phyloP scores from a whole-genome alignment of 805 yeast species.

The Saturnispora besseyi region DNA sequence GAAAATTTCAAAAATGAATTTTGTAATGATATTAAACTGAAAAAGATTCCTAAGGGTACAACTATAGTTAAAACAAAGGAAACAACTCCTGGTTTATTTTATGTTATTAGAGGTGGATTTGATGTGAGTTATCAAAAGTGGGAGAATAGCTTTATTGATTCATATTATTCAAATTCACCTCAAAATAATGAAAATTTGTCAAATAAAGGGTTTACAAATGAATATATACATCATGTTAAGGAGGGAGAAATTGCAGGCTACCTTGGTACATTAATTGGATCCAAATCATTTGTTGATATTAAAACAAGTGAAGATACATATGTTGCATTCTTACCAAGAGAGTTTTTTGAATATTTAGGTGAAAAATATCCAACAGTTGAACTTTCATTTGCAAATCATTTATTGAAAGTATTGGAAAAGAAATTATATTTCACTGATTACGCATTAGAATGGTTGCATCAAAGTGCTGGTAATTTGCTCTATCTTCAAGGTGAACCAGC shows the following conservation, averaged over 20 bases:
- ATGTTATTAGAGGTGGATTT: constrained; percentile 68
- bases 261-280: constrained; percentile 69
- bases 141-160: constrained; percentile 14
- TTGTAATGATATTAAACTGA: constrained; percentile 49
- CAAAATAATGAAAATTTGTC: not conserved
- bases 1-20: constrained; percentile 48
- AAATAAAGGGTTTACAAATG: constrained; percentile 20
- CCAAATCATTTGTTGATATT: constrained; percentile 66
- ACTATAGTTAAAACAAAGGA: constrained; percentile 56
- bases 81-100: constrained; percentile 65
- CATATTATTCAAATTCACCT: constrained; percentile 9
- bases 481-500: constrained; percentile 81
- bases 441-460: constrained; percentile 91
- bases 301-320: constrained; percentile 53
- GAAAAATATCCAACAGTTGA: constrained; percentile 73
- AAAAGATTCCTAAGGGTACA: constrained; percentile 43
- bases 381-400: constrained; percentile 64
- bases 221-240: constrained; percentile 46
- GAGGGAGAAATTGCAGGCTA: constrained; percentile 87
- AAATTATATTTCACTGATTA: constrained; percentile 71
- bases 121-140: constrained; percentile 47
- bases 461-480: constrained; percentile 74
- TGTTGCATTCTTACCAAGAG: constrained; percentile 63
- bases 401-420: constrained; percentile 58
- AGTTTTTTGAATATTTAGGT: constrained; percentile 51